Percentiles rank a stretch among this genome's conserved stretches.
These are phyloP conservation scores for Sarcodon aspratus DNA, from an alignment of 768 basidiomycete species.

Conservation along the genomic window DNA sequence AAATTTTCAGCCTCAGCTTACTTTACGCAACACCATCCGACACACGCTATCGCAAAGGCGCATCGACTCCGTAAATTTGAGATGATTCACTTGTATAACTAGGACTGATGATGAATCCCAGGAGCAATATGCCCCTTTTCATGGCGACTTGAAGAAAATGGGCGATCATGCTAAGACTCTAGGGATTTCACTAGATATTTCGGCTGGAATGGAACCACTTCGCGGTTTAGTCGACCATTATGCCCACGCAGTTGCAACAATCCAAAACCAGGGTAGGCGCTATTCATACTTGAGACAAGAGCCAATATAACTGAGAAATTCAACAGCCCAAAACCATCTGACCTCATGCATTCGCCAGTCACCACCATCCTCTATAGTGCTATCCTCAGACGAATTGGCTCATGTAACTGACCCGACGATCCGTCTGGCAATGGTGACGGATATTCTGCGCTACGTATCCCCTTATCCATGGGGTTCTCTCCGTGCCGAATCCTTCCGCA, in stretches of 20 bases:
- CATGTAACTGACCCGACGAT: conserved; percentile 8
- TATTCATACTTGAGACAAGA: conserved; percentile 1
- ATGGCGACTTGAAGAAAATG: not conserved
- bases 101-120: not conserved
- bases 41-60: conserved; percentile 21
- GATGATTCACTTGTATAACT: not conserved
- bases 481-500: conserved; percentile 48
- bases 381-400: conserved; percentile 7
- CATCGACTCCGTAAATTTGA: conserved; percentile 8
- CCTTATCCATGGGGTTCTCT: conserved; percentile 68
- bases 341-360: conserved; percentile 6
- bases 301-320: not conserved
- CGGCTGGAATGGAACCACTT: conserved; percentile 24
- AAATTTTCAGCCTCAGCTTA: conserved; percentile 65
- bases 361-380: conserved; percentile 18
- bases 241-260: conserved; percentile 21
- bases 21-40: conserved; percentile 67
- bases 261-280: conserved; percentile 33
- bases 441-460: conserved; percentile 57
- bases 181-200: conserved; percentile 17
- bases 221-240: conserved; percentile 25
- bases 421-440: conserved; percentile 18
- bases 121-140: not conserved
- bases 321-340: conserved; percentile 10
- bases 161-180: conserved; percentile 10